Evolutionary conservation across 306 rosid genomes (phyloP).

Genomic region (Fagus sylvatica): DNA sequence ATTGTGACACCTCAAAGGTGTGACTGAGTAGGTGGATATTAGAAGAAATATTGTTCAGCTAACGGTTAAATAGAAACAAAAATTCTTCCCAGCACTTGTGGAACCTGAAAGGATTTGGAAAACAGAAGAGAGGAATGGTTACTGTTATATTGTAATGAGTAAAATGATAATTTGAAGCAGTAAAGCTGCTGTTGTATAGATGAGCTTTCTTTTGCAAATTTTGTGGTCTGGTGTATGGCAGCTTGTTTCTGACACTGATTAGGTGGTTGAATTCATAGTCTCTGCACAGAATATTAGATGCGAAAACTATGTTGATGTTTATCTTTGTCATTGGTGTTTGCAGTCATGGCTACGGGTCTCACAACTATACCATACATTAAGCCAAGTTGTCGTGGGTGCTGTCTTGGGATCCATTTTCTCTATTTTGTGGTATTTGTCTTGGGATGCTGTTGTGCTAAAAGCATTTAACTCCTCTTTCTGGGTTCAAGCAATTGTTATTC

Average conservation of each 20-base stretch:
- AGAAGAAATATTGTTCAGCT: too few relatives aligned
- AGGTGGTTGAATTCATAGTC: neutral
- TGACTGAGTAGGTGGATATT: too few relatives aligned
- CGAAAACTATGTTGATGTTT: conserved; percentile 18
- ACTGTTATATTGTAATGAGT: too few relatives aligned
- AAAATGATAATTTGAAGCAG: neutral
- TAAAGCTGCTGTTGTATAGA: neutral
- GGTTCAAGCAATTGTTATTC: conserved; percentile 53
- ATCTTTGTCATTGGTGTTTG: conserved; percentile 15
- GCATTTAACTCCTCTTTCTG: conserved; percentile 54
- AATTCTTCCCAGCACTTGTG: too few relatives aligned
- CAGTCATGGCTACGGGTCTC: conserved; percentile 91
- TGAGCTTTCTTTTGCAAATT: neutral
- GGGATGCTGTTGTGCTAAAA: conserved; percentile 54
- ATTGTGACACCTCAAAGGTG: too few relatives aligned
- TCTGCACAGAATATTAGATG: neutral
- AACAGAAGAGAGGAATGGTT: too few relatives aligned
- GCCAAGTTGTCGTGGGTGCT: conserved; percentile 85
- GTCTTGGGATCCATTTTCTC: conserved; percentile 52
- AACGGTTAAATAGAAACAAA: too few relatives aligned
- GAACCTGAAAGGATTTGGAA: too few relatives aligned
- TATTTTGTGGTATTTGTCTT: conserved; percentile 61
- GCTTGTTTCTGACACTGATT: neutral
- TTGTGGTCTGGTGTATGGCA: too few relatives aligned
- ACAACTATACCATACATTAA: conserved; percentile 63